Evolutionary conservation across 768 basidiomycete genomes (phyloP).

Genomic region (Agaricus subrufescens): DNA sequence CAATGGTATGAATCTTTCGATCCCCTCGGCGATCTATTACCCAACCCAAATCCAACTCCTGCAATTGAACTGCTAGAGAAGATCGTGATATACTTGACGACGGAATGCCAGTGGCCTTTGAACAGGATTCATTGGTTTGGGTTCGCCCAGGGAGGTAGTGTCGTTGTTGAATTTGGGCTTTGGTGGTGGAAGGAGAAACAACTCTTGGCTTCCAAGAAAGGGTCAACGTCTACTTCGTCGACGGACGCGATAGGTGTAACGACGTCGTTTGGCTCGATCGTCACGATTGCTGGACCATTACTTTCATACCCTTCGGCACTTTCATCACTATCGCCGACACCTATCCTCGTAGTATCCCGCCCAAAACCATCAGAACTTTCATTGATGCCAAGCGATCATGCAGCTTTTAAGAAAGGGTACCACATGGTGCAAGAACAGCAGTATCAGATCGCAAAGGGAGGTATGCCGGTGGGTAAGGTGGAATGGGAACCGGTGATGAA

Average conservation of each 20-base stretch:
- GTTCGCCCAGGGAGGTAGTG: constrained; percentile 82
- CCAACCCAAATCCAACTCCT: constrained; percentile 66
- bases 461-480: constrained; percentile 71
- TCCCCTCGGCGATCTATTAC: constrained; percentile 66
- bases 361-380: constrained; percentile 39
- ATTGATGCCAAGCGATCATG: constrained; percentile 39
- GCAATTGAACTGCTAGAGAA: constrained; percentile 53
- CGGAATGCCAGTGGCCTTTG: constrained; percentile 61
- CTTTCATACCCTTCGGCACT: constrained; percentile 69
- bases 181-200: constrained; percentile 44
- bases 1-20: constrained; percentile 89
- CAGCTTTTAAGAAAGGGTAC: constrained; percentile 61
- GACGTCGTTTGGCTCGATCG: constrained; percentile 55
- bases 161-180: constrained; percentile 66
- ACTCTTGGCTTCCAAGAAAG: constrained; percentile 15
- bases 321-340: constrained; percentile 48
- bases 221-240: not conserved
- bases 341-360: constrained; percentile 57
- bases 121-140: constrained; percentile 81
- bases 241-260: constrained; percentile 13
- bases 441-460: constrained; percentile 35
- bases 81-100: constrained; percentile 51
- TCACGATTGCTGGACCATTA: constrained; percentile 67
- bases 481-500: constrained; percentile 86
- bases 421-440: constrained; percentile 42